Percentiles rank a stretch among this genome's conserved stretches.
Evolutionary conservation across 352 stramenopile genomes (phyloP).

Genomic region (Globisporangium acanthophoron): DNA sequence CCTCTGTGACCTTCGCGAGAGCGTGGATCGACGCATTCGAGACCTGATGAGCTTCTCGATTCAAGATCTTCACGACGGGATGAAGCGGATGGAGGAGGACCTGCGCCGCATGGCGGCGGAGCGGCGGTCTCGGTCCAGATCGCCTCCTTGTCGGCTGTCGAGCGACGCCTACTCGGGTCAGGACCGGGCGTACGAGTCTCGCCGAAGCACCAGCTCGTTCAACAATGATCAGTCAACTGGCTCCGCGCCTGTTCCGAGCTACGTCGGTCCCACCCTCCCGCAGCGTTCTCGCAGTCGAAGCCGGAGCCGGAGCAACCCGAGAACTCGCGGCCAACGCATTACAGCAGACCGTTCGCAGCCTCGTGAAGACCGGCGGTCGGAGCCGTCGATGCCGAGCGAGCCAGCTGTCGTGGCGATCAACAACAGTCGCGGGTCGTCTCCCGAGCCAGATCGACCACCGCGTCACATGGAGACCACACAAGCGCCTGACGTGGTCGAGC

Average conservation of each 20-base stretch:
- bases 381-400: not conserved
- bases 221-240: not conserved
- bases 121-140: not conserved
- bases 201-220: not conserved
- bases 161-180: not conserved
- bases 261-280: not conserved
- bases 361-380: not conserved
- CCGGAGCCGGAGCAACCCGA: conserved; percentile 14
- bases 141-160: too few relatives aligned
- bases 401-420: not conserved
- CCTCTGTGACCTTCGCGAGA: not conserved
- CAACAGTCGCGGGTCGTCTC: conserved; percentile 2
- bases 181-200: not conserved
- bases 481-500: not conserved
- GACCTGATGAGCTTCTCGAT: not conserved
- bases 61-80: not conserved
- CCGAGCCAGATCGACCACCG: conserved; percentile 1
- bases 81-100: conserved; percentile 3
- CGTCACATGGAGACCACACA: not conserved
- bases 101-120: not conserved
- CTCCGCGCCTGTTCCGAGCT: not conserved
- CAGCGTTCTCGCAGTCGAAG: conserved; percentile 15
- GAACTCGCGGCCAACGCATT: not conserved
- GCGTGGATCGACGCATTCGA: not conserved
- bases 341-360: not conserved